Evolutionary conservation across 495 filamentous ascomycete species (phyloP), one percentile per base, ranked within the genome.

Genomic region (Talaromyces borbonicus): DNA sequence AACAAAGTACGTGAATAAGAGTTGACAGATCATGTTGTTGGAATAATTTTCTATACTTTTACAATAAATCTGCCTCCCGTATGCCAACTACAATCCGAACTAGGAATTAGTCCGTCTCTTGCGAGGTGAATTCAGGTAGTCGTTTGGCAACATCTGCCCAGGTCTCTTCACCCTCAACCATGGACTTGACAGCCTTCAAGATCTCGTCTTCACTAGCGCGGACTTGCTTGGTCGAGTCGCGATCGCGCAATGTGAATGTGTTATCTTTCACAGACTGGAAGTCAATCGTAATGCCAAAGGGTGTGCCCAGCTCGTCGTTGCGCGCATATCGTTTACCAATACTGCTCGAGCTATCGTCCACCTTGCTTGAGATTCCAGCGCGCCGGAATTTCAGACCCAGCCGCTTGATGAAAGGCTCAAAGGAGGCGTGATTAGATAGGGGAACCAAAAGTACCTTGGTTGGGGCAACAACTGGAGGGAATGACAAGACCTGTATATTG

Each of bases 361-460:
- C 73, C 36, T 76, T 75, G 59, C 69, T 81, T 19, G 77, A 74
- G 29, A 85, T 64, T 40, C 77, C 78, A 35, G 78, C 58, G 24
- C 67, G 65, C 37, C 78, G 76, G 43, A 83, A 66, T 48, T 72
- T 71, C 29, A 66, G 49, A 45, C 67, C 68, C 43, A 86, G 53
- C 12, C 57, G 58, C 31, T 67, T 63, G 31, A 77, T 62, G 23
- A 80, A 61, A 23, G 79, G 76, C 33, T 64, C 67, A 67, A 84
- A 84, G 27, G 75, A 64, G 8, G 62, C 48, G 56, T 84, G 64
- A 40, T 60, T 71, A 25, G 79, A 82, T 15, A 85, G 65, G 2
- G 81, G 80, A 23, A 82, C 81, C 32, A 86, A 67, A 41, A 84
- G 69, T 12, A 84, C 79, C 58, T 85, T 85, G 25, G 77, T 84